A percentile compares a stretch with the other conserved stretches of the same genome.
Evolutionary conservation across 768 basidiomycete species (phyloP).

Genomic region (Pluteus cervinus): DNA sequence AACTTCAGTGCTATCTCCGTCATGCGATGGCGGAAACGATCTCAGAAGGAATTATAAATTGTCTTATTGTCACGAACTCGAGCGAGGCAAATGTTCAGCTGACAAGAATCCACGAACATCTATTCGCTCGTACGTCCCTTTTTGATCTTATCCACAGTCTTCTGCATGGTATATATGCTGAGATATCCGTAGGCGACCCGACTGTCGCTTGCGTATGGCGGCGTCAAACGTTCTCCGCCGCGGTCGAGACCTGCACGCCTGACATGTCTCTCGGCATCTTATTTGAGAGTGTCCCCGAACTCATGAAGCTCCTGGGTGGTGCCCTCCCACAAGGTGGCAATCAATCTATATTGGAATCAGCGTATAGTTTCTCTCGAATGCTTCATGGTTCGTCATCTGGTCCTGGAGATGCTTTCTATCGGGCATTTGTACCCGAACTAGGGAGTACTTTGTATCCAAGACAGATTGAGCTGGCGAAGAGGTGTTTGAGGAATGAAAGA

Average conservation of each 20-base stretch:
- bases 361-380: slow-evolving; percentile 81
- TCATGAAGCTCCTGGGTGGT: slow-evolving; percentile 46
- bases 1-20: slow-evolving; percentile 73
- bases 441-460: slow-evolving; percentile 67
- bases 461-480: slow-evolving; percentile 80
- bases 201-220: slow-evolving; percentile 90
- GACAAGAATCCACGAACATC: slow-evolving; percentile 82
- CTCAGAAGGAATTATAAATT: slow-evolving; percentile 77
- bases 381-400: slow-evolving; percentile 63
- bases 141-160: background rate
- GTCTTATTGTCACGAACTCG: slow-evolving; percentile 81
- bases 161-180: background rate
- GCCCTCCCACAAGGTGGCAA: slow-evolving; percentile 39
- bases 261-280: slow-evolving; percentile 67
- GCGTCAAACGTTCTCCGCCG: slow-evolving; percentile 83
- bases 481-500: slow-evolving; percentile 71
- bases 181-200: slow-evolving; percentile 57
- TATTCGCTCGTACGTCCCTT: slow-evolving; percentile 67
- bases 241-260: slow-evolving; percentile 70
- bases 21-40: slow-evolving; percentile 77
- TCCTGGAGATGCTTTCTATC: slow-evolving; percentile 74
- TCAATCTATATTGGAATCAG: slow-evolving; percentile 60
- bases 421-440: slow-evolving; percentile 81
- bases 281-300: slow-evolving; percentile 62
- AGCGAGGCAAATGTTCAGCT: slow-evolving; percentile 80